Evolutionary conservation across 495 filamentous ascomycete genomes (phyloP), one percentile per base, ranked within the genome.

Genomic region (Aspergillus sclerotiicarbonarius): DNA sequence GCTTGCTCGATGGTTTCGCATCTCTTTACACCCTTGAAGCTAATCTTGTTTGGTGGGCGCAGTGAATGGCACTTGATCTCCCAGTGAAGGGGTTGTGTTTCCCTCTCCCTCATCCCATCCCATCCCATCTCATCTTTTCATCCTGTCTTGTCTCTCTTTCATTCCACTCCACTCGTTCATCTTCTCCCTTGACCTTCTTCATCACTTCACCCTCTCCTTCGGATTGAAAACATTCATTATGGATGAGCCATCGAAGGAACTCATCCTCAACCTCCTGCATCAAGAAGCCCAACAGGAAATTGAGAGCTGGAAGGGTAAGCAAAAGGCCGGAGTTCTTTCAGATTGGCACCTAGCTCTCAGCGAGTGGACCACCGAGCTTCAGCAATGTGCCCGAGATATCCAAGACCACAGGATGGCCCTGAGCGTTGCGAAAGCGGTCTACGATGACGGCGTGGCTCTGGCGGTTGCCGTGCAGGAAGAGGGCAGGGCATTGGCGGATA

Each of bases 341-440:
- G 54, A 61, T 30, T 39, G 44, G 6, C 53, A 61, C 13, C 12
- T 56, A 12, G 58, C 53, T 12, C 37, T 56, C 41, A 30, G 31
- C n/a, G 53, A 47, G 4, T 61, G 59, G 54, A 51, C 43, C 31
- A 19, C 29, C 19, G 30, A 61, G 20, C 49, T 61, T 25, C 39
- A 44, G 29, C 53, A 53, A 6, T 57, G 18, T 21, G 35, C 18
- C 18, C 39, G 20, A 1, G 33, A 1, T 2, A 19, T 44, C 21
- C 20, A 49, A 8, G 59, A 61, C 18, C 49, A 43, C 10, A 52
- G 57, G 37, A 49, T 61, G 54, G 54, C 54, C 0, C 49, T 31
- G 7, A 57, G 59, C 21, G 48, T 56, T 0, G 16, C 54, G 4
- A 50, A 21, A 37, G 58, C 53, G 15, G 44, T 53, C 10, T 35